Evolutionary conservation across 2,329 filamentous ascomycete genomes (phyloP).

Genomic region (Cryphonectria naterciae): DNA sequence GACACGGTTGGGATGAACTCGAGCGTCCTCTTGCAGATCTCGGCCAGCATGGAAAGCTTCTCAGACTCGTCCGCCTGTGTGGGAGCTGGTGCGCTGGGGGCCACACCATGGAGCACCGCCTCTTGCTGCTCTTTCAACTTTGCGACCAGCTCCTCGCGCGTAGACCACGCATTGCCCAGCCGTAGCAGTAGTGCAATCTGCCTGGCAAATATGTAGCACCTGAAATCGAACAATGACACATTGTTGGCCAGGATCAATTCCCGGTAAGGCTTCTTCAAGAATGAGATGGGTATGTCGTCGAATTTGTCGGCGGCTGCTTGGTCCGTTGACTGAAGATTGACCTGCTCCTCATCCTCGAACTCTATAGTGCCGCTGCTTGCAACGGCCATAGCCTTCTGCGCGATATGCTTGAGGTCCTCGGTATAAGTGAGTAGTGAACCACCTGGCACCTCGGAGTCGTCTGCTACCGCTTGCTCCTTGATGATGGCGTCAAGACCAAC

Average conservation of each 20-base stretch:
- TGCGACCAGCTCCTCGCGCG: constrained; percentile 63
- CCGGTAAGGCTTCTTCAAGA: constrained; percentile 79
- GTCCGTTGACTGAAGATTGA: constrained; percentile 41
- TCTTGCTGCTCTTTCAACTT: constrained; percentile 67
- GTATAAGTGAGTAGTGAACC: constrained; percentile 74
- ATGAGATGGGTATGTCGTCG: constrained; percentile 64
- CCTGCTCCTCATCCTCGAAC: constrained; percentile 39
- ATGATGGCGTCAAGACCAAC: constrained; percentile 84
- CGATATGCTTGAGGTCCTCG: constrained; percentile 69
- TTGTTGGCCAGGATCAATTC: constrained; percentile 93
- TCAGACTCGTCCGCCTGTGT: constrained; percentile 66
- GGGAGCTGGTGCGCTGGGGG: constrained; percentile 53
- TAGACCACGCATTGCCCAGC: constrained; percentile 74
- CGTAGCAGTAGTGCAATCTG: constrained; percentile 83
- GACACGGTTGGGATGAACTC: constrained; percentile 84
- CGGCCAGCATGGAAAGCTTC: constrained; percentile 78
- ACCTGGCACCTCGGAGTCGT: constrained; percentile 66
- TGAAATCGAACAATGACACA: constrained; percentile 94
- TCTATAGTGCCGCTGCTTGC: constrained; percentile 33
- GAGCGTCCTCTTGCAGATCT: constrained; percentile 80
- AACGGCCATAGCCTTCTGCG: constrained; percentile 55
- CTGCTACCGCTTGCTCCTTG: constrained; percentile 68
- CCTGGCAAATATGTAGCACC: constrained; percentile 89
- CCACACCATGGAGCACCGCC: constrained; percentile 59
- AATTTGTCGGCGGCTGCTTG: constrained; percentile 43